A percentile compares a stretch with the other conserved stretches of the same genome.
phyloP scores from a whole-genome alignment of 495 filamentous ascomycete species.

The Penicillium cosmopolitanum region DNA sequence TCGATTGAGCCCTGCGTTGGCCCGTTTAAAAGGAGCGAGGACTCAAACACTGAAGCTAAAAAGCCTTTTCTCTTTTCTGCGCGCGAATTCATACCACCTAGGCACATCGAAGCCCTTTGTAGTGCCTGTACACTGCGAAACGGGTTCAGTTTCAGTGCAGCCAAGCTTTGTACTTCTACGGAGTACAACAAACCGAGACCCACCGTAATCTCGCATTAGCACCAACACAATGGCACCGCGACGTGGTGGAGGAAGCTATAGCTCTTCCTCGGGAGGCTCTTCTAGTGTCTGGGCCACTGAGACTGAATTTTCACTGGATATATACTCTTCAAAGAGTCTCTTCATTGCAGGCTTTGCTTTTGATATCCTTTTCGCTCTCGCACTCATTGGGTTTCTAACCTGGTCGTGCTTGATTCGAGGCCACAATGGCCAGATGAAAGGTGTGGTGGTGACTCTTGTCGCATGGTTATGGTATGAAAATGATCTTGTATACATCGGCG shows the following conservation, averaged over 20 bases:
- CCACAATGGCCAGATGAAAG: constrained; percentile 16
- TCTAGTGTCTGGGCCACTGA: constrained; percentile 18
- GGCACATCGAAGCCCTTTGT: background rate
- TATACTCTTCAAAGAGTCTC: background rate
- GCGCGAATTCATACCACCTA: background rate
- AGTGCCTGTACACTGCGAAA: background rate
- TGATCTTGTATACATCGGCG: background rate
- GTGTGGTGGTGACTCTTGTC: constrained; percentile 11
- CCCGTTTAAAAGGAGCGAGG: background rate
- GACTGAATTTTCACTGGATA: background rate
- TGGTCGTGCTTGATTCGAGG: constrained; percentile 29
- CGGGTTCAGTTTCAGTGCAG: background rate
- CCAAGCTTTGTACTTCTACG: background rate
- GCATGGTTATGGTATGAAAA: constrained; percentile 21
- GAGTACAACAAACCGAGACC: background rate
- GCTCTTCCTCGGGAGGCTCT: constrained; percentile 1
- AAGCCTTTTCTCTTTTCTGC: background rate
- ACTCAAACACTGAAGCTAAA: background rate
- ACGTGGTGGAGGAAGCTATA: constrained; percentile 17
- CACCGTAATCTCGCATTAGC: background rate
- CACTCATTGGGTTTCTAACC: constrained; percentile 23
- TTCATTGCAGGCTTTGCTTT: constrained; percentile 22
- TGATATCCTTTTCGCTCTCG: constrained; percentile 21
- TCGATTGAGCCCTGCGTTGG: background rate
- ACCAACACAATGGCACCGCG: constrained; percentile 18